Evolutionary conservation across 2,329 filamentous ascomycete genomes (phyloP), one percentile per base, ranked within the genome.

Genomic region (Tolypocladium guangdongense): DNA sequence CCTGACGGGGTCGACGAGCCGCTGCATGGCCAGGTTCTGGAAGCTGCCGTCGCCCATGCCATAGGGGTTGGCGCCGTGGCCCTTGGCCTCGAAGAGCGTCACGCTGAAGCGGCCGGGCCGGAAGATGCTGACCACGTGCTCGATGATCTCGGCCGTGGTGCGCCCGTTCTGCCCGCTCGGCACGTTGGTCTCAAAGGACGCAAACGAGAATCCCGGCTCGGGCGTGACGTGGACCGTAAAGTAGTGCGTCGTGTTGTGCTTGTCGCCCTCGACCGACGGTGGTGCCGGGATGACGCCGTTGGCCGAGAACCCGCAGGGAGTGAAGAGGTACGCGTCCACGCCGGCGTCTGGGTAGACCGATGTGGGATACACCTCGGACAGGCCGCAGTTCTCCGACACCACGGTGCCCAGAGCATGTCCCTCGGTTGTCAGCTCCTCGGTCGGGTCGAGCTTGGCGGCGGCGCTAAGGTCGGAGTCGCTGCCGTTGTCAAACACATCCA

Each of bases 141-240:
- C 84, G 57, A 99, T 87, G 56, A 97, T 86, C 59, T 96, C 92
- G 30, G 84, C 83, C 0, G 92, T 96, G 67, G 91, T 87, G 57
- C 91, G 87, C 18, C 91, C 91, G 54, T 83, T 89, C 73, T 96
- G 90, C 6, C 84, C 85, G 30, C 90, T 87, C 1, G 93, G 93
- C 4, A 99, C 92, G 62, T 97, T 99, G 60, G 93, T 97, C 77
- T 99, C 93, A 66, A 99, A 99, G 2, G 90, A 96, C 37, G 93
- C 93, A 68, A 95, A 99, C 6, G 91, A 96, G 76, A 92, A 99
- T 64, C 96, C 84, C 16, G 92, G 90, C 77, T 99, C 93, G 0
- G 93, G 93, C 0, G 93, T 99, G 60, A 99, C 93, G 66, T 99
- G 93, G 27, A 99, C 93, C 1, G 92, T 99, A 73, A 96, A 99